Base-by-base conservation (phyloP, 2,329 filamentous ascomycete genomes). In the Aspergillus pseudotamarii region DNA sequence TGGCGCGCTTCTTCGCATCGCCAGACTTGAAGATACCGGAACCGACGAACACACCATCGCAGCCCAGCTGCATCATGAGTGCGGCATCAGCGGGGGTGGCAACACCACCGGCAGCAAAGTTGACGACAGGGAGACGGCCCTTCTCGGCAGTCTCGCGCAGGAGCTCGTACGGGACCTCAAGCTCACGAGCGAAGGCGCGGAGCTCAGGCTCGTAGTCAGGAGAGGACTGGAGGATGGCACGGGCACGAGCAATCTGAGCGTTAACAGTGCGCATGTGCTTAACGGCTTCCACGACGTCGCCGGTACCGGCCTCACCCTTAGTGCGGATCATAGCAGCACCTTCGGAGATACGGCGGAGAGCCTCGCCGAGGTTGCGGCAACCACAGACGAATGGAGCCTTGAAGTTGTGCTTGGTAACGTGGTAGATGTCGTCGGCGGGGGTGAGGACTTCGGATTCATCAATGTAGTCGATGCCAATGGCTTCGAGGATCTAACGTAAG, bases 321-420 rank as follows among this genome's bases (percentile, higher is more conserved):
- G 95, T 99, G 73, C 95, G 90, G 81, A 99, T 97, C 94, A 99
- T 98, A 74, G 94, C 94, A 11, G 95, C 95, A 67, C 95, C 95
- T 83, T 98, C 95, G 66, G 88, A 87, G 75, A 99, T 93, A 66
- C 95, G 87, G 66, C 95, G 87, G 61, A 99, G 87, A 19, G 96
- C 95, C 84, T 99, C 95, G 66, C 93, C 93, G 14, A 98, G 85
- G 84, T 96, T 94, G 66, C 94, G 87, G 86, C 95, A 98, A 60
- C 95, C 95, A 80, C 95, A 98, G 63, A 99, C 95, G 76, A 98
- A 99, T 58, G 95, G 95, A 23, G 90, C 89, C 75, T 86, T 87
- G 85, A 92, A 98, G 68, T 80, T 80, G 78, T 87, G 84, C 86
- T 99, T 99, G 79, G 94, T 91, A 64, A 99, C 93, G 82, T 99